Base-by-base conservation (phyloP, 2,329 filamentous ascomycete species). In the Camillea tinctor region DNA sequence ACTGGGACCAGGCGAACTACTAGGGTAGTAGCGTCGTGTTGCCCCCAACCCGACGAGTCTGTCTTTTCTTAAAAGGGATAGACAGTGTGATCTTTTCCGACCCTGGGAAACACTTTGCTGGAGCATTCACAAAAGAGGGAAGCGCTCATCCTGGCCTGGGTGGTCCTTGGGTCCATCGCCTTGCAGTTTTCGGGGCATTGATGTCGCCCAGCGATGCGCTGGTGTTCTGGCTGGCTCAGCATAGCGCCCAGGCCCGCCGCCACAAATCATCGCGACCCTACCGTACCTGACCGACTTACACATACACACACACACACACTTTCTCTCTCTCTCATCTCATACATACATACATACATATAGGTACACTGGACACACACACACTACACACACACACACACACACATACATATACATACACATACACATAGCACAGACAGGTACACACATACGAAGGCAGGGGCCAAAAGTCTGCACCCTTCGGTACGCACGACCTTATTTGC, bases 211-310 rank as follows among this genome's bases (percentile, higher is more conserved):
- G 58, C 49, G 62, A 60, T 65, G 61, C 44, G 55, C 61, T 59
- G 57, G 48, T 59, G 36, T 40, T 50, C 55, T 57, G 60, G 52
- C 59, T 60, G 61, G 57, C 56, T 55, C 62, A 64, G 58, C 55
- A 52, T 62, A 22, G 60, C 61, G 61, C 61, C 62, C 62, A 61
- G 62, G 26, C 64, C 63, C 62, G 59, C 64, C 64, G 61, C 49
- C 62, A 54, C 19, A 66, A 60, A 61, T 64, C 58, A 50, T 50
- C 49, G 9, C 49, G 49, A 50, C 49, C n/a, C 36, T 44, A 44
- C 36, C 36, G 36, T 44, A 44, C 36, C 36, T 44, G 36, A 44
- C 36, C 36, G 36, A 44, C 36, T 17, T 15, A 15, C 36, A n/a
- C 26, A 30, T 30, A 30, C 26, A 30, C 13, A 30, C 26, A 30